phyloP scores from a whole-genome alignment of 2,329 filamentous ascomycete species.

The Trichoderma sp. region DNA sequence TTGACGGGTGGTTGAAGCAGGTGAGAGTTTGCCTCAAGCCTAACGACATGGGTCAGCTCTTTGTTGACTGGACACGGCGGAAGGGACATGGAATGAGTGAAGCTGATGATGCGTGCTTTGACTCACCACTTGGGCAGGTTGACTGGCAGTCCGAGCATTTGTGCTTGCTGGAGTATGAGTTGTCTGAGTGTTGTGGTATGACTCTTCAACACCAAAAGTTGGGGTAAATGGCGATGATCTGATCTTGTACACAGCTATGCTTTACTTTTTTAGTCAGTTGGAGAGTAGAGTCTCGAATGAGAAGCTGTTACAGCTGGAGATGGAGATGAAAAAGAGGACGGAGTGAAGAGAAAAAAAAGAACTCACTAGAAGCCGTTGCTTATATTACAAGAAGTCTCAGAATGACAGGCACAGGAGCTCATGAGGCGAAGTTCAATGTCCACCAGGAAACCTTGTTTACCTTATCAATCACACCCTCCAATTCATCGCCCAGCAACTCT shows the following conservation, averaged over 20 bases:
- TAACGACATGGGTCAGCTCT: slow-evolving; percentile 42
- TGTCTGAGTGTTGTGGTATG: not conserved
- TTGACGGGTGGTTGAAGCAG: slow-evolving; percentile 92
- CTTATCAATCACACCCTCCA: slow-evolving; percentile 15
- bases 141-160: slow-evolving; percentile 55
- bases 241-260: not conserved
- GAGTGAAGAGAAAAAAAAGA: not conserved
- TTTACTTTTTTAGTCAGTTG: no score
- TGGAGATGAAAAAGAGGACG: not conserved
- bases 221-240: not conserved
- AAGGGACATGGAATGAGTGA: not conserved
- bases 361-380: not conserved
- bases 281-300: not conserved
- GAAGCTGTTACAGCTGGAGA: not conserved
- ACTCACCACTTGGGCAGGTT: slow-evolving; percentile 63
- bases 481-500: not conserved
- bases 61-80: not conserved
- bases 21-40: slow-evolving; percentile 89
- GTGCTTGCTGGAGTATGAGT: not conserved
- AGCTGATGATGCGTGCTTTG: not conserved
- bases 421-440: not conserved
- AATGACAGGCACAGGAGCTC: not conserved
- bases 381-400: not conserved
- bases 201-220: slow-evolving; percentile 11
- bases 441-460: slow-evolving; percentile 2